Base-by-base conservation (phyloP, 164 flowering plant species). In the Annona squamosa region DNA sequence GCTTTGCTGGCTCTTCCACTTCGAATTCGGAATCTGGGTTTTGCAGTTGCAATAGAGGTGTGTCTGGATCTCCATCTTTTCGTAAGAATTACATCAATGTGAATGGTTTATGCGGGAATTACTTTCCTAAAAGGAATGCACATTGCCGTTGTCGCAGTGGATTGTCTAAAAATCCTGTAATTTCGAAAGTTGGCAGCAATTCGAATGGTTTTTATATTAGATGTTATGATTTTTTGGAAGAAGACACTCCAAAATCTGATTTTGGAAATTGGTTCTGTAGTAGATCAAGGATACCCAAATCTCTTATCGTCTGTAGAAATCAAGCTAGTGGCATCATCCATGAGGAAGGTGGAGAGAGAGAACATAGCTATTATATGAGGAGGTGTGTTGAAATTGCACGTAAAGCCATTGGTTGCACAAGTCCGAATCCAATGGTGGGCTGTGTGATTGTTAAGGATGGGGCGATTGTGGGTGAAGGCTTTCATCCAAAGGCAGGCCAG, bases 341-440 rank as follows among this genome's bases (percentile, higher is more conserved):
- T 74, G 82, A 75, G 45, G 76, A 57, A 41, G 72, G 57, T 16
- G 13, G 26, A 79, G 66, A 79, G 70, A 68, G 66, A 68, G 97
- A 89, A 73, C 93, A 94, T 81, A 83, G 80, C 71, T 88, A 75
- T 80, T 94, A 92, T 64, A 92, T 92, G 78, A 88, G 89, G 83
- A 89, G 85, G 74, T 82, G 86, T 74, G 91, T 91, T 73, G 94
- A 91, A 82, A 75, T 92, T 48, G 99, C 99, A 10, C 86, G 75
- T 76, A 90, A 79, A 76, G 97, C 93, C 16, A 76, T 86, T 83
- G 97, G 99, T 48, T 82, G 78, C 76, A 92, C 98, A 4, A 92
- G 93, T 68, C 98, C 98, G 69, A 91, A 94, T 81, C 98, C 99
- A 3, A 86, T 94, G 99, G 98, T 94, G 77, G 98, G 98, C 1